phyloP scores from a whole-genome alignment of 306 rosid species.

The Mucuna pruriens region DNA sequence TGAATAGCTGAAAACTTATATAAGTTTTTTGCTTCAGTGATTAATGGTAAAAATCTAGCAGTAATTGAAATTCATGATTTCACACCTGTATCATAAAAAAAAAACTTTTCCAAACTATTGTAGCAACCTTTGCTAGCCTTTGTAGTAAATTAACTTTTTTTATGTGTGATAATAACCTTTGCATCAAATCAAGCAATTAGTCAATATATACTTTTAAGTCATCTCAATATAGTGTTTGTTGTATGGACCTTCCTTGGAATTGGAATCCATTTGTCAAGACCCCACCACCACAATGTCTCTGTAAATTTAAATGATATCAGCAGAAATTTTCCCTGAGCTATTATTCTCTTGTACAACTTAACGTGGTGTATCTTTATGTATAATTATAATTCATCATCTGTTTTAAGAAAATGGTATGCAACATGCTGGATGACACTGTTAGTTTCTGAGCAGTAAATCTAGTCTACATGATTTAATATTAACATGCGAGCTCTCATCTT shows the following conservation, averaged over 20 bases:
- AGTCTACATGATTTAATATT: neutral
- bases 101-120: neutral
- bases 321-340: neutral
- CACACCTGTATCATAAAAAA: neutral
- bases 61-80: conserved; percentile 14
- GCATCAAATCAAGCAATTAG: too few species aligned
- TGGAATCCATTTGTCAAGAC: neutral
- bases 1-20: neutral
- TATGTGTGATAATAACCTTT: too few species aligned
- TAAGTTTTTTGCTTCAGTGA: neutral
- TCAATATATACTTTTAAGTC: too few species aligned
- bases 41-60: conserved; percentile 25
- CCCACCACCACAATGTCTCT: neutral
- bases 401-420: conserved; percentile 5
- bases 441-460: neutral
- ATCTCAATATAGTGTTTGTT: neutral
- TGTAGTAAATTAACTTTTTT: too few species aligned
- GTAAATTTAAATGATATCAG: conserved; percentile 1
- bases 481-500: neutral
- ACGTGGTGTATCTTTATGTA: neutral
- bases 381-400: neutral
- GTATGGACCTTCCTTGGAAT: neutral
- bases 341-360: neutral
- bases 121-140: too few species aligned
- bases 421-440: neutral